These are phyloP conservation scores for Fraxinus cuspidata DNA, from an alignment of 257 asterid genomes.

Conservation along the genomic window DNA sequence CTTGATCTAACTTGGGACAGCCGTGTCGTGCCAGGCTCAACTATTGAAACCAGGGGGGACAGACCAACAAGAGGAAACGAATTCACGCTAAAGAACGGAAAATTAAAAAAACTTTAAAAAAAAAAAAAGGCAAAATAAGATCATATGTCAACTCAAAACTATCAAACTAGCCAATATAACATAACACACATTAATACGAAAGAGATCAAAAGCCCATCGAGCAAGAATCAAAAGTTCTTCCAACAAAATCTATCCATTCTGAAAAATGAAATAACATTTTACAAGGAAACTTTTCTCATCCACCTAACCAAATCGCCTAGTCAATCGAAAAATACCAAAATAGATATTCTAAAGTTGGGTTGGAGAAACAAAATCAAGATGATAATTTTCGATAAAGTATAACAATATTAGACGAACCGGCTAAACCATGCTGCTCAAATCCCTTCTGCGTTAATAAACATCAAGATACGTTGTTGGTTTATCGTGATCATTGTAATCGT, in stretches of 20 bases:
- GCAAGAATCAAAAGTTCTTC: not conserved
- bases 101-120: too few relatives aligned
- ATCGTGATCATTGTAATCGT: not conserved
- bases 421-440: not conserved
- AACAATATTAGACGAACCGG: not conserved
- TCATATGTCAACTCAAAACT: too few relatives aligned
- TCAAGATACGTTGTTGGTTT: not conserved
- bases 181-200: not conserved
- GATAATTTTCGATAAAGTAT: not conserved
- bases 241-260: conserved; percentile 6
- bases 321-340: conserved; percentile 6
- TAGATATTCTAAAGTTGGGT: conserved; percentile 16
- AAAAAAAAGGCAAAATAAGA: too few relatives aligned
- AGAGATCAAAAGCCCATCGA: not conserved
- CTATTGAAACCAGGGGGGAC: too few relatives aligned
- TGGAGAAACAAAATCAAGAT: conserved; percentile 13
- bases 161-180: not conserved
- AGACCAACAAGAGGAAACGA: too few relatives aligned
- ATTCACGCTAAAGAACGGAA: too few relatives aligned
- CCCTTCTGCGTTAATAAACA: not conserved
- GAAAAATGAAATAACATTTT: not conserved
- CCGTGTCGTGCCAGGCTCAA: too few relatives aligned
- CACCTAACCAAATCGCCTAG: not conserved
- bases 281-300: not conserved
- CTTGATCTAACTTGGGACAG: too few relatives aligned